These are phyloP conservation scores for Solanum hybrid DNA, from an alignment of 305 asterid species.

Conservation along the genomic window DNA sequence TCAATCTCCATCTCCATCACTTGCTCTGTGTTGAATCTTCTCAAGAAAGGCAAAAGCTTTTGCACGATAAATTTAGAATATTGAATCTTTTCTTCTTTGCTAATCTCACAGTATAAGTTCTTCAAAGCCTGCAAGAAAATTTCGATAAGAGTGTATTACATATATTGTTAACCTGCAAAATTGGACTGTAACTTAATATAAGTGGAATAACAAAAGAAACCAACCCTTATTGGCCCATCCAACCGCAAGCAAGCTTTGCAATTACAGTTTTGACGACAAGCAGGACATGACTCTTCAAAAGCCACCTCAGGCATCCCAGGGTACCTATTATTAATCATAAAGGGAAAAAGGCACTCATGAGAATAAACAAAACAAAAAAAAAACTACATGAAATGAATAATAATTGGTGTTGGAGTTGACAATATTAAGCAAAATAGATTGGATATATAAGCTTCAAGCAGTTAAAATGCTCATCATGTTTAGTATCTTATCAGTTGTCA, in stretches of 20 bases:
- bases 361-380: not conserved
- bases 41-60: conserved; percentile 3
- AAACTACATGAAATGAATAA: not conserved
- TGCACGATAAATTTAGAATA: conserved; percentile 31
- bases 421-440: not conserved
- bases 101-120: conserved; percentile 19
- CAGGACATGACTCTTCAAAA: conserved; percentile 9
- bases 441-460: not conserved
- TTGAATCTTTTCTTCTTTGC: conserved; percentile 23
- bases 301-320: not conserved
- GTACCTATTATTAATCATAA: not conserved
- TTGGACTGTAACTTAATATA: not conserved
- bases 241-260: conserved; percentile 59
- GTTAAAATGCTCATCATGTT: not conserved
- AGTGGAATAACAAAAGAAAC: not conserved
- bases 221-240: conserved; percentile 41
- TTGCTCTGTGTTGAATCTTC: conserved; percentile 6
- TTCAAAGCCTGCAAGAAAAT: conserved; percentile 22
- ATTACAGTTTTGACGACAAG: conserved; percentile 52
- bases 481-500: not conserved
- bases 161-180: not conserved
- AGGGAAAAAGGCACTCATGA: not conserved
- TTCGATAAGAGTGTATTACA: not conserved
- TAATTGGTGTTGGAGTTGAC: not conserved
- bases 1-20: conserved; percentile 5